phyloP scores from a whole-genome alignment of 1,284 basidiomycete species.

The Coriolopsis trogii region DNA sequence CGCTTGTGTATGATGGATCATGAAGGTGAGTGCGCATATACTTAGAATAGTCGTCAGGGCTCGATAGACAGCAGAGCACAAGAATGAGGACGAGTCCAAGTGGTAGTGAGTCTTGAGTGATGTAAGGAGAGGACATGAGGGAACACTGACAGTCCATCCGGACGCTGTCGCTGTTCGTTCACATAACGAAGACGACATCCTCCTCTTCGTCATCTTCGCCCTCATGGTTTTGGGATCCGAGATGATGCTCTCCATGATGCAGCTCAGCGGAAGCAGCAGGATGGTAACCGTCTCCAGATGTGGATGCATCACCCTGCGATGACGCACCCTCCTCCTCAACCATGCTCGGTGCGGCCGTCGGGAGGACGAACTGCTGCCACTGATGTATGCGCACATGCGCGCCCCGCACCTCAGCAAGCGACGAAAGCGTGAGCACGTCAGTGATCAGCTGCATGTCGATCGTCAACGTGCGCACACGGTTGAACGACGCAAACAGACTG shows the following conservation, averaged over 20 bases:
- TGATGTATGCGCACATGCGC: constrained; percentile 67
- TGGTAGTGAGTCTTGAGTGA: background rate
- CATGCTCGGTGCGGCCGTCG: constrained; percentile 55
- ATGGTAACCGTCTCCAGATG: constrained; percentile 6
- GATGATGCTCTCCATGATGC: constrained; percentile 27
- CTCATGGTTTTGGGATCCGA: constrained; percentile 28
- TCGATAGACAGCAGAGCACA: constrained; percentile 21
- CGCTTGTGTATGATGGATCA: background rate
- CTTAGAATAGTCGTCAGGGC: too few relatives aligned
- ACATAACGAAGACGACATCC: constrained; percentile 55
- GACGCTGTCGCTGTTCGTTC: too few relatives aligned
- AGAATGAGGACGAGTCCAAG: background rate
- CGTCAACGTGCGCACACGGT: constrained; percentile 77
- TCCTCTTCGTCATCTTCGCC: constrained; percentile 58
- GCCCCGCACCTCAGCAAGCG: constrained; percentile 72
- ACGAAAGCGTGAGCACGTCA: constrained; percentile 73
- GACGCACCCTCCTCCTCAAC: constrained; percentile 13
- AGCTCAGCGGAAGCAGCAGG: constrained; percentile 7
- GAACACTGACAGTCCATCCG: too few relatives aligned
- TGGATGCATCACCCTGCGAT: constrained; percentile 1
- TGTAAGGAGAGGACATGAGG: too few relatives aligned
- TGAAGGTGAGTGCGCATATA: constrained; percentile 11
- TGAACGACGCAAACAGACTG: constrained; percentile 82
- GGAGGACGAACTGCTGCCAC: constrained; percentile 76
- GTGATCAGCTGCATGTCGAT: constrained; percentile 66